These are phyloP conservation scores for Mangifera indica DNA, from an alignment of 345 rosid genomes.

Conservation along the genomic window DNA sequence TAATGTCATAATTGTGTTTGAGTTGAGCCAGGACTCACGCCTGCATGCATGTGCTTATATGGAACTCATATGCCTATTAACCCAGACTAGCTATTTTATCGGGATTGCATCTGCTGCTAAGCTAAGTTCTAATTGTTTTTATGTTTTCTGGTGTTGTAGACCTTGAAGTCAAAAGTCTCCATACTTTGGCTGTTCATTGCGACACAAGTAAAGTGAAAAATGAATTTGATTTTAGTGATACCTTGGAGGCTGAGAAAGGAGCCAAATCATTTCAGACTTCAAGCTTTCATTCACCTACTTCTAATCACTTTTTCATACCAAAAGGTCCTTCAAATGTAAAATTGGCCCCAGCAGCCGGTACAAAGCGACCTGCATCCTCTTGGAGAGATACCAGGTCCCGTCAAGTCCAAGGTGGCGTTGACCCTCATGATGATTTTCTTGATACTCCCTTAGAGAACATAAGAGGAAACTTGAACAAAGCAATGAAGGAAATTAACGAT, in stretches of 20 bases:
- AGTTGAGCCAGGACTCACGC: neutral
- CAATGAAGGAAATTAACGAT: slow-evolving; percentile 30
- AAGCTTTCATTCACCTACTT: slow-evolving; percentile 31
- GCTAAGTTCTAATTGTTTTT: slow-evolving; percentile 14
- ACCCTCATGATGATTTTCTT: slow-evolving; percentile 91
- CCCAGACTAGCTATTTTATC: slow-evolving; percentile 12
- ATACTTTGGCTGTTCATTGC: slow-evolving; percentile 18
- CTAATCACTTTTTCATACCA: slow-evolving; percentile 20
- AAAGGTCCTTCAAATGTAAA: slow-evolving; percentile 36
- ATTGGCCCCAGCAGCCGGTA: slow-evolving; percentile 43
- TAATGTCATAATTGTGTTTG: neutral
- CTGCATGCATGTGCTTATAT: neutral
- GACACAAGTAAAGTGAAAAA: slow-evolving; percentile 38
- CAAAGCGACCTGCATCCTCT: slow-evolving; percentile 61
- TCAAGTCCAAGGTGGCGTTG: slow-evolving; percentile 50
- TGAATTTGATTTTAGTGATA: slow-evolving; percentile 30
- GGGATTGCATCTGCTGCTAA: slow-evolving; percentile 8
- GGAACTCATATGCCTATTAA: neutral
- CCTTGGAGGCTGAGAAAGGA: slow-evolving; percentile 34
- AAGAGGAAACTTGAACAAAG: slow-evolving; percentile 44
- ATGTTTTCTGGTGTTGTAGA: slow-evolving; percentile 29
- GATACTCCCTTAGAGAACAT: slow-evolving; percentile 72
- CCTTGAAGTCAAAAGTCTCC: slow-evolving; percentile 24
- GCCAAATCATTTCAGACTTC: slow-evolving; percentile 39
- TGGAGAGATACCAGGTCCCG: slow-evolving; percentile 81